Evolutionary conservation across 352 stramenopile genomes (phyloP).

Genomic region (Phytophthora melonis): DNA sequence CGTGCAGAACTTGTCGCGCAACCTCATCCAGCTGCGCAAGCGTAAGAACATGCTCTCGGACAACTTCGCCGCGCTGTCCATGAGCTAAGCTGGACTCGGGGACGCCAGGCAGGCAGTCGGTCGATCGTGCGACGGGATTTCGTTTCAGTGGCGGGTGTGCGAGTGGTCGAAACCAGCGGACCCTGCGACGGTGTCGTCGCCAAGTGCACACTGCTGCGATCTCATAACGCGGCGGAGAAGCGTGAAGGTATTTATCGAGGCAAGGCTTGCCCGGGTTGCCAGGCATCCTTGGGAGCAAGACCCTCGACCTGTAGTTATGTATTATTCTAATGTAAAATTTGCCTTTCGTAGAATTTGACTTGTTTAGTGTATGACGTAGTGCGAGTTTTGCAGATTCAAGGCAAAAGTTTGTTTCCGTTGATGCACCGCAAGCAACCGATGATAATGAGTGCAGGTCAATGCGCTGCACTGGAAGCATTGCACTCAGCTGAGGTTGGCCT

Average conservation of each 20-base stretch:
- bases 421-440: neutral
- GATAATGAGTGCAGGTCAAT: too few relatives aligned
- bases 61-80: slow-evolving; percentile 38
- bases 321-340: slow-evolving; percentile 33
- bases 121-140: neutral
- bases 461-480: neutral
- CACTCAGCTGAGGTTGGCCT: neutral
- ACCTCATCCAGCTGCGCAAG: slow-evolving; percentile 61
- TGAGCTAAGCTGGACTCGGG: slow-evolving; percentile 9
- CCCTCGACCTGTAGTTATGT: slow-evolving; percentile 6
- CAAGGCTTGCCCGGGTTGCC: neutral
- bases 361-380: too few relatives aligned
- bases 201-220: neutral
- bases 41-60: slow-evolving; percentile 61
- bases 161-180: neutral
- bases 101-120: neutral
- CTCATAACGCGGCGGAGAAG: neutral
- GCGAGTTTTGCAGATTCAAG: neutral
- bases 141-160: neutral
- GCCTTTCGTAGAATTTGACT: slow-evolving; percentile 5
- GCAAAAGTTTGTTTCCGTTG: neutral
- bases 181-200: neutral
- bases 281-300: neutral
- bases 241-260: slow-evolving; percentile 27
- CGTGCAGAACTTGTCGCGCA: slow-evolving; percentile 59